Base-by-base conservation (phyloP, 1,284 basidiomycete species). In the Stygiomarasmius scandens region DNA sequence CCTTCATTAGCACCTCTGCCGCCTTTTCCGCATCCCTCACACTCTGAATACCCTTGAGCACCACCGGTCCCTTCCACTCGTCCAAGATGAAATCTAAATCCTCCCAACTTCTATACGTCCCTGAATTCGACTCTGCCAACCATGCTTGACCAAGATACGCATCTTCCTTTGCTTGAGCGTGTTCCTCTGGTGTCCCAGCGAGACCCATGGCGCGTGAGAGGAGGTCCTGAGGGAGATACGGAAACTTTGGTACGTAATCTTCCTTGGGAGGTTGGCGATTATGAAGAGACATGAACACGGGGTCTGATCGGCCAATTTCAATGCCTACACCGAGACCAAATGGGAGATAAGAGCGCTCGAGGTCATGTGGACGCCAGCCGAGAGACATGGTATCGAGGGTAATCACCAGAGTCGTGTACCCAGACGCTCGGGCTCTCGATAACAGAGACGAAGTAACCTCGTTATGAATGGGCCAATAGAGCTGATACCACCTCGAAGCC, bases 401-500 rank as follows among this genome's bases (percentile, higher is more conserved):
- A 54, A 91, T 74, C 48, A 93, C 82, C 29, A 93, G 83, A 20
- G 83, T 82, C 6, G 74, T 82, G 72, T 82, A 93, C 1, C 88
- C 87, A 29, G 72, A 81, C 5, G 74, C 77, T 66, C 90, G 89
- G 45, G 85, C 88, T 12, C 90, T 80, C 3, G 69, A 69, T 12
- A 93, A 78, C 24, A 93, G 63, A 16, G 86, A 90, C 20, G 83
- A 69, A 0, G 87, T 87, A 9, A 90, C 69, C 2, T 86, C 86
- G 58, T 87, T 73, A 41, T 80, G 75, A 23, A 71, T 71, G 1
- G 89, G 87, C 89, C 88, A 90, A 70, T 94, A 94, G 8, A 94
- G 80, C 70, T 95, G 92, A 72, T 84, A 95, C 86, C 87, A 94
- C 24, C 90, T 77, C 27, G 82, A 75, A 0, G 83, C 78, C 55